Base-by-base conservation (phyloP, 1,139 yeast genomes). In the Yamadazyma kanchanaburiensis region DNA sequence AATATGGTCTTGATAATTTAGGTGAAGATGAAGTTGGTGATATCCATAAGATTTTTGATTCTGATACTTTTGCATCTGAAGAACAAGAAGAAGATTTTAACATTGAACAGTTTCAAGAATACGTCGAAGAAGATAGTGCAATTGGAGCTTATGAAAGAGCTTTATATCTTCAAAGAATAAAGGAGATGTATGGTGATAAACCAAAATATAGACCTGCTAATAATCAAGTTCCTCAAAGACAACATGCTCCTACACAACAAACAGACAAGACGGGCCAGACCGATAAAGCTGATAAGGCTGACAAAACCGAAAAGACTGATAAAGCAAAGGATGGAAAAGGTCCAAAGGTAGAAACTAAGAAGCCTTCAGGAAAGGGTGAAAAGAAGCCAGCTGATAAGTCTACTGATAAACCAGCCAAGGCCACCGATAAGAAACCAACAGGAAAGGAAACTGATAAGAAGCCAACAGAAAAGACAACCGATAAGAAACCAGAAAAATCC, bases 1-100 rank as follows among this genome's bases (percentile, higher is more conserved):
- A 29, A 0, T 61, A 55, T 33, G 65, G 63, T 4, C 17, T 34
- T 13, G 42, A 43, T 21, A 42, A 46, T 25, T 12, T 24, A 4
- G 25, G 25, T 5, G 22, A 15, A 5, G 29, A 27, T 8, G 16
- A 26, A 3, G 12, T 26, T 6, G 20, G 13, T 11, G 33, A 31
- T 13, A 20, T 27, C 12, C 41, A 33, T 25, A 33, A 37, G 25
- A 28, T 39, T 10, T 32, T 40, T 19, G 41, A 28, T 12, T 18
- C 31, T n/a, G 40, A 34, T 3, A 24, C 32, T 3, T 37, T 35
- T 25, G 34, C 33, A 12, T 21, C 31, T 4, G 33, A 31, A 9
- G 24, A 23, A 2, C 26, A 29, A 3, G 33, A 34, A 12, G 36
- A 39, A 7, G 28, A 28, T 2, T 40, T 34, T 26, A 37, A 38